Evolutionary conservation across 2,329 filamentous ascomycete species (phyloP).

Genomic region (Trichophyton rubrum): DNA sequence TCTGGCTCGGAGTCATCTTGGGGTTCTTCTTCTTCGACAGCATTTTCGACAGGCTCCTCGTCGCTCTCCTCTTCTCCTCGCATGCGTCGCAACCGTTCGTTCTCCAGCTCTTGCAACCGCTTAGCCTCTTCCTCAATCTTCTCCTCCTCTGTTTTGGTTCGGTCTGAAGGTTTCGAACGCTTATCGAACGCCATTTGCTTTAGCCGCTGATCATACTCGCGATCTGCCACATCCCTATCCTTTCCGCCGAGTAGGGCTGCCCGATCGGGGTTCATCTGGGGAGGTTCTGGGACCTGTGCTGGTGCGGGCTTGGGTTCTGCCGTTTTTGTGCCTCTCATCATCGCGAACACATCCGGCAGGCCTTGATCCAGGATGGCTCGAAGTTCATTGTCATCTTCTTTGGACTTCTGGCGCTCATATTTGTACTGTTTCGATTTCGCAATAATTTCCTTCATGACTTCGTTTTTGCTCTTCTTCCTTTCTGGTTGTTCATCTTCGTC

Average conservation of each 20-base stretch:
- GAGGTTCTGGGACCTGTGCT: slow-evolving; percentile 31
- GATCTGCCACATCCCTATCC: slow-evolving; percentile 59
- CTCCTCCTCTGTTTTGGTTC: slow-evolving; percentile 86
- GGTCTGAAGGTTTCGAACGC: slow-evolving; percentile 70
- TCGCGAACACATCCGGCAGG: slow-evolving; percentile 59
- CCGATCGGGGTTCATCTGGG: slow-evolving; percentile 50
- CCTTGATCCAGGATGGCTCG: slow-evolving; percentile 75
- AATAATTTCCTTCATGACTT: slow-evolving; percentile 96
- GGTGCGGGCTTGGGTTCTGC: slow-evolving; percentile 39
- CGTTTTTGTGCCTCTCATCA: slow-evolving; percentile 50
- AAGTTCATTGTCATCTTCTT: slow-evolving; percentile 86
- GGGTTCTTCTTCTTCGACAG: slow-evolving; percentile 28
- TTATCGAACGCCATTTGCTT: slow-evolving; percentile 74
- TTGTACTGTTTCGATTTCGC: slow-evolving; percentile 94
- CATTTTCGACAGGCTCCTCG: slow-evolving; percentile 28
- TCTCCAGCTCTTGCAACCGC: slow-evolving; percentile 67
- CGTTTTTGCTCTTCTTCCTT: slow-evolving; percentile 85
- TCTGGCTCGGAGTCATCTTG: slow-evolving; percentile 35
- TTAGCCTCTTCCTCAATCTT: slow-evolving; percentile 63
- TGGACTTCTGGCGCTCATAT: slow-evolving; percentile 80
- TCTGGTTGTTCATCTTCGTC: slow-evolving; percentile 48
- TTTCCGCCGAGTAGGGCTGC: slow-evolving; percentile 47
- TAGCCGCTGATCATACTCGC: slow-evolving; percentile 75
- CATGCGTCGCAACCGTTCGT: slow-evolving; percentile 75
- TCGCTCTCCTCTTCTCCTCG: slow-evolving; percentile 53